Base-by-base conservation (phyloP, 2,329 filamentous ascomycete genomes). In the Cordyceps militaris region DNA sequence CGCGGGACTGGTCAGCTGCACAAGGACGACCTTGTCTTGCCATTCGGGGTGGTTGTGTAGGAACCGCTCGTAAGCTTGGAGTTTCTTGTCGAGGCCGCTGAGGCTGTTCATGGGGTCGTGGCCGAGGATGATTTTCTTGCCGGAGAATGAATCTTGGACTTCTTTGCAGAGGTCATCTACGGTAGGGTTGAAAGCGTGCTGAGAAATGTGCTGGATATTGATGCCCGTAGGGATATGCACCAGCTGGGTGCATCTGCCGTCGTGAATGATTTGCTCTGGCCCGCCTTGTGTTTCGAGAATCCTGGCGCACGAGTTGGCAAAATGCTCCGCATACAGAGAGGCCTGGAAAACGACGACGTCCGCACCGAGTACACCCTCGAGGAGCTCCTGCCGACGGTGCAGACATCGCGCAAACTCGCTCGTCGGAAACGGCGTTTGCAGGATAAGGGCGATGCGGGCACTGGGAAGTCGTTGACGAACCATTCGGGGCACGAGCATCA, bases 211-310 rank as follows among this genome's bases (percentile, higher is more conserved):
- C 61, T 82, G 81, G 16, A 88, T 89, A 70, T 97, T 90, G 63
- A 97, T 96, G 38, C 93, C 93, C 60, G 97, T 96, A 16, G 93
- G 92, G 69, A 96, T 95, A n/a, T 96, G 90, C 58, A 93, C 91
- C 21, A 97, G 89, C 54, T 91, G 89, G 21, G 96, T 90, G 64
- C 92, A 88, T 6, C 87, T 82, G 7, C 91, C 92, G 69, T 96
- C 89, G 44, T 56, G 32, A n/a, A 51, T 19, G 36, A 48, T 32
- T 3, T 89, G 8, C 91, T 91, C 5, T 86, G 85, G 1, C 84
- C 84, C 60, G 91, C 90, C 0, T 90, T 94, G 49, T 66, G 95
- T 95, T n/a, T 89, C 88, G 9, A 97, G 79, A 50, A 97, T 88
- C 21, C 92, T 84, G 1, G 91, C 95, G 73, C 92, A 97, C 74